Conservation (phyloP, 768 basidiomycete genomes). For the Russula virescens region DNA sequence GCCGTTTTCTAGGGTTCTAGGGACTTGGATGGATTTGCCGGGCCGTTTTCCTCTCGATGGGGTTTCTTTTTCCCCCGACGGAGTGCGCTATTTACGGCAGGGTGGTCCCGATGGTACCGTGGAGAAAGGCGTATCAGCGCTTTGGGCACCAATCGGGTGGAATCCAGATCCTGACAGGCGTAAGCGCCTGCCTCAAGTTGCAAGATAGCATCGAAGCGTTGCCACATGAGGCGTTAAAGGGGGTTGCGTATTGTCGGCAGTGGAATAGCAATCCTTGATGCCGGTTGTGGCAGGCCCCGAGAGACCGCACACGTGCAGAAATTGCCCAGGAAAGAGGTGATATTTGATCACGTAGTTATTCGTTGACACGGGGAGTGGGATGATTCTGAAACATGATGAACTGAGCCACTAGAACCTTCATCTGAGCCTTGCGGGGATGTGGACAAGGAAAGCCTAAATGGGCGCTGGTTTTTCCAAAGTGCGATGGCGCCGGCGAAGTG, state of each 20-base stretch:
- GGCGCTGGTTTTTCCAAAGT: slow-evolving; percentile 19
- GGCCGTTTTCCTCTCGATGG: background rate
- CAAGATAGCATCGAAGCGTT: slow-evolving; percentile 17
- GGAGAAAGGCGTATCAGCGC: slow-evolving; percentile 17
- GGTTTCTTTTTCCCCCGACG: slow-evolving; percentile 4
- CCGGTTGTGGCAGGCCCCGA: slow-evolving; percentile 14
- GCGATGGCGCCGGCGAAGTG: slow-evolving; percentile 17
- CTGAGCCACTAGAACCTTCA: slow-evolving; percentile 24
- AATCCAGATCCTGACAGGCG: slow-evolving; percentile 20
- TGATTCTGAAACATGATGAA: slow-evolving; percentile 24
- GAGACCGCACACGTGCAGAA: slow-evolving; percentile 14
- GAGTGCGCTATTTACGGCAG: slow-evolving; percentile 6
- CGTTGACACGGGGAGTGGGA: slow-evolving; percentile 17
- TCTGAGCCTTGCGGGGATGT: slow-evolving; percentile 19
- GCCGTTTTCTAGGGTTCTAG: background rate
- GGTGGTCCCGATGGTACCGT: slow-evolving; percentile 13
- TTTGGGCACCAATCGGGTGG: slow-evolving; percentile 24
- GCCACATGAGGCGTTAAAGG: slow-evolving; percentile 17
- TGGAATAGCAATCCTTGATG: background rate
- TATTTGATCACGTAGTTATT: slow-evolving; percentile 18
- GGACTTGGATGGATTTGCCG: no score
- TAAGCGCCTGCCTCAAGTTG: slow-evolving; percentile 20
- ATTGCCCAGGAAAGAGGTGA: background rate
- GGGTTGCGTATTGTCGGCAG: slow-evolving; percentile 12
- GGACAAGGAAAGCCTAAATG: slow-evolving; percentile 22